These are phyloP conservation scores for Hymenoscyphus fraxineus DNA, from an alignment of 2,329 filamentous ascomycete genomes.

Conservation along the genomic window DNA sequence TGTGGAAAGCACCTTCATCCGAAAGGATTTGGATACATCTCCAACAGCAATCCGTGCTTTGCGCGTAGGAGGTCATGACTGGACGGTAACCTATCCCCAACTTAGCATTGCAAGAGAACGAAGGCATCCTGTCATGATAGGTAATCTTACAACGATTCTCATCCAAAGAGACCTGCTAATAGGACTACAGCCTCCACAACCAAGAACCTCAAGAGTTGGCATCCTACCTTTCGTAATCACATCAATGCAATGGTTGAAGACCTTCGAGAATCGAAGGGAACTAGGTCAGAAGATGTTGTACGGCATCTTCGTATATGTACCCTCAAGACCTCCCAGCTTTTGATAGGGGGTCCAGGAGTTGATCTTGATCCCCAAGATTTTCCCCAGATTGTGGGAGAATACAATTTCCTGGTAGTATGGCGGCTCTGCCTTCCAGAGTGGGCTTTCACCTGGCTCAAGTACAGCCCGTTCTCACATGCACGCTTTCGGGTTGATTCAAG, in stretches of 20 bases:
- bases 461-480: slow-evolving; percentile 9
- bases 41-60: too few species aligned
- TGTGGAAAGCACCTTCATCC: too few species aligned
- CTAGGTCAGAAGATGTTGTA: too few species aligned
- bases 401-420: slow-evolving; percentile 20
- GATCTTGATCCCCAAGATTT: slow-evolving; percentile 11
- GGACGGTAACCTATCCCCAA: slow-evolving; percentile 17
- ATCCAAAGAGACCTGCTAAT: too few species aligned
- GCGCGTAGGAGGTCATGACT: slow-evolving; percentile 12
- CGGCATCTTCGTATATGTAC: slow-evolving; percentile 11
- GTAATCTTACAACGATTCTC: slow-evolving; percentile 1
- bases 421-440: slow-evolving; percentile 16
- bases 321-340: slow-evolving; percentile 12
- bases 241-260: too few species aligned
- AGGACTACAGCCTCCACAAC: too few species aligned
- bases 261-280: too few species aligned
- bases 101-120: slow-evolving; percentile 12
- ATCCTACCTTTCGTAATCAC: too few species aligned
- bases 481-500: slow-evolving; percentile 12
- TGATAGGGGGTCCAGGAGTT: slow-evolving; percentile 13
- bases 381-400: slow-evolving; percentile 16
- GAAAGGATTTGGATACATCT: too few species aligned
- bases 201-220: too few species aligned
- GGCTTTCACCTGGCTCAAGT: slow-evolving; percentile 14
- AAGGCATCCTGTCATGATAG: slow-evolving; percentile 15